These are phyloP conservation scores for Postia placenta DNA, from an alignment of 768 basidiomycete species.

Conservation along the genomic window DNA sequence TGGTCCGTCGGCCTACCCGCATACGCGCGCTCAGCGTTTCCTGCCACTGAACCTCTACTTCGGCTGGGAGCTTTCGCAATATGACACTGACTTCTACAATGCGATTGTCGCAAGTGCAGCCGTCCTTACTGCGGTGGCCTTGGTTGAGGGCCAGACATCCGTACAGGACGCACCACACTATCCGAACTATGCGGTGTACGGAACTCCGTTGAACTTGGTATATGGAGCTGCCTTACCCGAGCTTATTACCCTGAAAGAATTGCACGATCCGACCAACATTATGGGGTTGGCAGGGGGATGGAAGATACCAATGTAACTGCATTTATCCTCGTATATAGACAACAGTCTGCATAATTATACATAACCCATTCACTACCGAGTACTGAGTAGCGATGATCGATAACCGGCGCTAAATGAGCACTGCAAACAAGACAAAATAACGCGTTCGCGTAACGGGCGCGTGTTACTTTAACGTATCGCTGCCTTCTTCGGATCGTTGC, in stretches of 20 bases:
- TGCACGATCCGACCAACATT: conserved; percentile 49
- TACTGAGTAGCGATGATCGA: too few species aligned
- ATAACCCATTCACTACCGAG: too few species aligned
- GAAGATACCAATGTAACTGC: conserved; percentile 27
- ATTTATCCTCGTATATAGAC: too few species aligned
- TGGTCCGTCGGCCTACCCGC: conserved; percentile 39
- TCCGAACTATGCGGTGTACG: conserved; percentile 52
- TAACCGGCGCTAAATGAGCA: too few species aligned
- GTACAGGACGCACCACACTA: conserved; percentile 37
- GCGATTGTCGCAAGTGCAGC: conserved; percentile 35
- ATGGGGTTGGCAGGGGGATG: conserved; percentile 66
- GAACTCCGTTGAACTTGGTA: conserved; percentile 43
- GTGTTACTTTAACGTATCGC: too few species aligned
- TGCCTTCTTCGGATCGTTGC: too few species aligned
- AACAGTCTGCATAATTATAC: too few species aligned
- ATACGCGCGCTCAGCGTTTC: conserved; percentile 29
- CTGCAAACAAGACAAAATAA: too few species aligned
- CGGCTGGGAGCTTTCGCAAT: conserved; percentile 36
- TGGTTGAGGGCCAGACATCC: conserved; percentile 32
- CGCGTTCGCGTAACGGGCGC: too few species aligned
- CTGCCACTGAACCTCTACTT: conserved; percentile 40
- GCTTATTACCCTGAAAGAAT: conserved; percentile 34
- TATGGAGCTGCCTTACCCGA: conserved; percentile 43
- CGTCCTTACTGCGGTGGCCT: conserved; percentile 32
- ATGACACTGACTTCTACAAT: conserved; percentile 31